Percentiles rank a stretch among this genome's conserved stretches.
Evolutionary conservation across 108 stramenopile species (phyloP).

Genomic region (Conticribra weissflogii): DNA sequence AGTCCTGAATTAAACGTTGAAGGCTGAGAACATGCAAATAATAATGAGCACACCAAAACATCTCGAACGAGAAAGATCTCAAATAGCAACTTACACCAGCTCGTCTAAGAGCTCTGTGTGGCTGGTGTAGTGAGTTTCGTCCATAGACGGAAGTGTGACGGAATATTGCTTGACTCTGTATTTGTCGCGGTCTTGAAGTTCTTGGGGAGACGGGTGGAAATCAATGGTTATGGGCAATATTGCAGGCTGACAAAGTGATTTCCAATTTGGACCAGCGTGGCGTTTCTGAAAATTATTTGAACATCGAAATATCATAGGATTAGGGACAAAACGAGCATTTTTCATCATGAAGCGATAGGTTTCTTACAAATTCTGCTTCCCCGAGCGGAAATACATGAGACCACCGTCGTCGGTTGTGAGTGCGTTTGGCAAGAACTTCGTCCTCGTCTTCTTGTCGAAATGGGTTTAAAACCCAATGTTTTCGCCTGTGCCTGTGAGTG

Average conservation of each 20-base stretch:
- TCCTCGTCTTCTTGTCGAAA: slow-evolving; percentile 92
- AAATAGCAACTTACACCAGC: slow-evolving; percentile 81
- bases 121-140: slow-evolving; percentile 69
- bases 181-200: slow-evolving; percentile 65
- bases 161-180: slow-evolving; percentile 78
- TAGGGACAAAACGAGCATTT: too few relatives aligned
- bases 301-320: not conserved
- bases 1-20: slow-evolving; percentile 59
- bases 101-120: slow-evolving; percentile 71
- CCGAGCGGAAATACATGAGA: slow-evolving; percentile 96
- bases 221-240: slow-evolving; percentile 96
- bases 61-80: slow-evolving; percentile 49
- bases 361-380: slow-evolving; percentile 39
- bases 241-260: slow-evolving; percentile 94
- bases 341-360: too few relatives aligned
- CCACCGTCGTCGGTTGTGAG: slow-evolving; percentile 97
- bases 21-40: not conserved
- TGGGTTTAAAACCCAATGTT: slow-evolving; percentile 85
- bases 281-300: slow-evolving; percentile 72
- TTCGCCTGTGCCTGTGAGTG: slow-evolving; percentile 40
- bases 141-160: slow-evolving; percentile 75
- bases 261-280: slow-evolving; percentile 94
- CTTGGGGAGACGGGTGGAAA: slow-evolving; percentile 90
- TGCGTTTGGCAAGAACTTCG: slow-evolving; percentile 86
- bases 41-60: not conserved